phyloP scores from a whole-genome alignment of 129 eudicot species.

The Chrysanthemum makinoi region DNA sequence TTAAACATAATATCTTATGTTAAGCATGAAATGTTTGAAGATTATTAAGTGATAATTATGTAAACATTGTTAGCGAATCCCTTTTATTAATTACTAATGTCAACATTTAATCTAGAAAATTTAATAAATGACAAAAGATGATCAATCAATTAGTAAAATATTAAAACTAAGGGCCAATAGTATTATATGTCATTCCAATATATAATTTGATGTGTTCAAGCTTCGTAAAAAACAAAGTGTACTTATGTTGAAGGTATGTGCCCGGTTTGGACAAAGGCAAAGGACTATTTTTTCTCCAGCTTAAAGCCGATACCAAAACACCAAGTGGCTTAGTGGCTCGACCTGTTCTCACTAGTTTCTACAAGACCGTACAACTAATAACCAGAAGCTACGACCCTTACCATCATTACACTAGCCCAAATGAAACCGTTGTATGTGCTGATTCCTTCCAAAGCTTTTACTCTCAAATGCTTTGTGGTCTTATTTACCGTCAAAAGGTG shows the following conservation, averaged over 20 bases:
- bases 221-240: slow-evolving; percentile 6
- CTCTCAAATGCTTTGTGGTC: slow-evolving; percentile 68
- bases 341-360: slow-evolving; percentile 59
- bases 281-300: slow-evolving; percentile 43
- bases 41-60: too few species aligned
- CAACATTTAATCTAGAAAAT: too few species aligned
- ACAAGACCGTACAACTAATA: not conserved
- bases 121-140: too few species aligned
- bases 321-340: slow-evolving; percentile 64
- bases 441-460: slow-evolving; percentile 76
- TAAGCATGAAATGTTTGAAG: too few species aligned
- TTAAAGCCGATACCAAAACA: slow-evolving; percentile 54
- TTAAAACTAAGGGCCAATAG: too few species aligned
- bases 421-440: slow-evolving; percentile 51
- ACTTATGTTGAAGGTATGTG: slow-evolving; percentile 38
- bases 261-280: slow-evolving; percentile 55
- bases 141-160: too few species aligned
- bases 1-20: too few species aligned
- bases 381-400: slow-evolving; percentile 7
- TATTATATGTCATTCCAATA: not conserved
- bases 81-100: too few species aligned
- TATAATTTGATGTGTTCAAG: not conserved
- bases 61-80: too few species aligned
- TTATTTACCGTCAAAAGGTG: slow-evolving; percentile 45
- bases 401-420: slow-evolving; percentile 21